Base-by-base conservation (phyloP, 805 yeast genomes). In the Metschnikowia sp. region DNA sequence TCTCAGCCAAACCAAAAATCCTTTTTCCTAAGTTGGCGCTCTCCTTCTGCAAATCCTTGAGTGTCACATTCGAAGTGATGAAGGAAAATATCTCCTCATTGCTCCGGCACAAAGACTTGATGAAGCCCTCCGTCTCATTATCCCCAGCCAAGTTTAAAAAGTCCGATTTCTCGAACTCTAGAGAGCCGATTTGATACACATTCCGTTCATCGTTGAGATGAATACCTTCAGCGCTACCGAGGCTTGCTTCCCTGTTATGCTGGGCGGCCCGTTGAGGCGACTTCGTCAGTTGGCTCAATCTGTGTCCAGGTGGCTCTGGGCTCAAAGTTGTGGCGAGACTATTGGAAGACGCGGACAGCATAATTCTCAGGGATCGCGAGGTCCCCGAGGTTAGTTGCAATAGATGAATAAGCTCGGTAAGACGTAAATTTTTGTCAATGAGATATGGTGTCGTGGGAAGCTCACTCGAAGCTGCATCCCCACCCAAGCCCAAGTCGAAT, bases 371-470 rank as follows among this genome's bases (percentile, higher is more conserved):
- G 10, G 41, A 39, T 7, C 44, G 44, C 9, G 43, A 34, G 12
- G 39, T 10, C 12, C 39, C 47, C 26, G 50, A 45, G 41, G 48
- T 52, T 10, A 53, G 56, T 34, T 68, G 70, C 37, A 84, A 57
- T 33, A 82, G 60, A 43, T 74, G 72, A 8, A 81, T 72, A 40
- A 85, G 70, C 60, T 84, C 83, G 3, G 82, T 79, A 45, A 83
- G 70, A 49, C 86, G 68, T 43, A 82, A 63, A 59, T 78, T 79
- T 56, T 81, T 84, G 56, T 86, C 91, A 49, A 84, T 83, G 39
- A 84, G 67, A 56, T 74, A 84, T 0, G 90, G 90, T 38, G 80
- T 82, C 0, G 83, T 77, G 8, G 89, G 91, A 30, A 83, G 65
- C 52, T 84, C 89, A 42, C 68, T 77, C 34, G 81, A 62, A 0